Conservation (phyloP, 495 filamentous ascomycete genomes). For the Penicillium flavigenum region DNA sequence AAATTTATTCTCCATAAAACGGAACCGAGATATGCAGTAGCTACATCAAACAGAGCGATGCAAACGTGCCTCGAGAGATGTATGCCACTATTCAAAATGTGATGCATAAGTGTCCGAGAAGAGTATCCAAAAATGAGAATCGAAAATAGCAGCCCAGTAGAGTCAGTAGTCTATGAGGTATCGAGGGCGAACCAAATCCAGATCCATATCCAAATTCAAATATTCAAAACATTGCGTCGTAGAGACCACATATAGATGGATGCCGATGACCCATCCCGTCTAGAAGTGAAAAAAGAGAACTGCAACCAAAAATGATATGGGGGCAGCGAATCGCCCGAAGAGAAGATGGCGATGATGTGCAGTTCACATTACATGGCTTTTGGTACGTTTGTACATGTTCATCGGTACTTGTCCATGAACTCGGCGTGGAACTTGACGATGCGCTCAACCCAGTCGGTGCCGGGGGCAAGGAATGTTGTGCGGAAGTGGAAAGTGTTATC, state of each 20-base stretch:
- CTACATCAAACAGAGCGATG: background rate
- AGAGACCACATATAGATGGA: background rate
- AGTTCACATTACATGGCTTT: background rate
- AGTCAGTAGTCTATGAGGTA: slow-evolving; percentile 16
- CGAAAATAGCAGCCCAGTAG: slow-evolving; percentile 9
- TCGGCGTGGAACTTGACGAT: slow-evolving; percentile 87
- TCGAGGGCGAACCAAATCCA: slow-evolving; percentile 7
- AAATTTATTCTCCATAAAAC: background rate
- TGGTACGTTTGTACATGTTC: slow-evolving; percentile 11
- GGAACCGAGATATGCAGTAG: background rate
- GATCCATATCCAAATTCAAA: slow-evolving; percentile 5
- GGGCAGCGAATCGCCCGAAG: background rate
- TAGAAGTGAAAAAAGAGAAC: slow-evolving; percentile 4
- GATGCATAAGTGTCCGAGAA: background rate
- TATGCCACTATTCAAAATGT: background rate
- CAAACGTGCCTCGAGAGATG: background rate
- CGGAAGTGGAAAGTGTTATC: slow-evolving; percentile 90
- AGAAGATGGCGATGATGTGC: background rate
- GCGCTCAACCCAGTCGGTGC: slow-evolving; percentile 88
- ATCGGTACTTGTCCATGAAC: slow-evolving; percentile 82
- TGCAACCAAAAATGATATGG: background rate
- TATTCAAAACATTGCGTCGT: background rate
- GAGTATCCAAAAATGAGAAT: background rate
- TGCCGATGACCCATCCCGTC: background rate
- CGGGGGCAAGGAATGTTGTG: slow-evolving; percentile 94